Evolutionary conservation across 805 yeast genomes (phyloP).

Genomic region (Ogataea chonburiensis): DNA sequence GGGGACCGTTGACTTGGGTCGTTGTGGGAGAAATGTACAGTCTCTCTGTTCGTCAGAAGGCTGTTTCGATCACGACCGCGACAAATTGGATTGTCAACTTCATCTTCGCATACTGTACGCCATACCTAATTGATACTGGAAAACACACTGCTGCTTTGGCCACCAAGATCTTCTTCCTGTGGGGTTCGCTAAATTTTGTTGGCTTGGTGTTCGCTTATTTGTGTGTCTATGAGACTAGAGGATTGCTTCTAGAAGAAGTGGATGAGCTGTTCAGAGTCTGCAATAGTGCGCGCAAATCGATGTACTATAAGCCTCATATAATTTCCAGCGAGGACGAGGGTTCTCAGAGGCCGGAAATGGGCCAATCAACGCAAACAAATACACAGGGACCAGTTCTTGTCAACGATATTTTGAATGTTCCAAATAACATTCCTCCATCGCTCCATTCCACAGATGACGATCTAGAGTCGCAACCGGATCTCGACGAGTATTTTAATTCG

Average conservation of each 20-base stretch:
- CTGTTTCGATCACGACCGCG: slow-evolving; percentile 73
- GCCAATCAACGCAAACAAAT: not conserved
- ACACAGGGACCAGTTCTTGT: slow-evolving; percentile 20
- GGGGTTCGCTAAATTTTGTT: slow-evolving; percentile 69
- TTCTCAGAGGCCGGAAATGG: not conserved
- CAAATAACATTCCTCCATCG: slow-evolving; percentile 40
- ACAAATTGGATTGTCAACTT: slow-evolving; percentile 81
- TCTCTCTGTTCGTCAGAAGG: slow-evolving; percentile 71
- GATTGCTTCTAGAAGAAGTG: slow-evolving; percentile 75
- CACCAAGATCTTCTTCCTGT: slow-evolving; percentile 69
- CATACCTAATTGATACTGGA: slow-evolving; percentile 70
- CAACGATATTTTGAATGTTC: slow-evolving; percentile 33
- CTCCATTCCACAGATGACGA: slow-evolving; percentile 35
- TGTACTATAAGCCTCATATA: slow-evolving; percentile 39
- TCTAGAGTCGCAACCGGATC: slow-evolving; percentile 6
- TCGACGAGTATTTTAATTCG: slow-evolving; percentile 4
- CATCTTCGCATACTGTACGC: slow-evolving; percentile 70
- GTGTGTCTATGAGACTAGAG: slow-evolving; percentile 76
- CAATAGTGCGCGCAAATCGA: slow-evolving; percentile 51
- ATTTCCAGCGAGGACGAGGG: slow-evolving; percentile 1
- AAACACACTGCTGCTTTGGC: slow-evolving; percentile 68
- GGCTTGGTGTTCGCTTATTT: slow-evolving; percentile 64
- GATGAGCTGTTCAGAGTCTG: slow-evolving; percentile 71
- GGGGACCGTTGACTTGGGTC: slow-evolving; percentile 87
- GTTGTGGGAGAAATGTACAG: slow-evolving; percentile 65